A percentile compares a stretch with the other conserved stretches of the same genome.
Conservation (phyloP, 2,329 filamentous ascomycete genomes). For the Talaromyces rugulosus region DNA sequence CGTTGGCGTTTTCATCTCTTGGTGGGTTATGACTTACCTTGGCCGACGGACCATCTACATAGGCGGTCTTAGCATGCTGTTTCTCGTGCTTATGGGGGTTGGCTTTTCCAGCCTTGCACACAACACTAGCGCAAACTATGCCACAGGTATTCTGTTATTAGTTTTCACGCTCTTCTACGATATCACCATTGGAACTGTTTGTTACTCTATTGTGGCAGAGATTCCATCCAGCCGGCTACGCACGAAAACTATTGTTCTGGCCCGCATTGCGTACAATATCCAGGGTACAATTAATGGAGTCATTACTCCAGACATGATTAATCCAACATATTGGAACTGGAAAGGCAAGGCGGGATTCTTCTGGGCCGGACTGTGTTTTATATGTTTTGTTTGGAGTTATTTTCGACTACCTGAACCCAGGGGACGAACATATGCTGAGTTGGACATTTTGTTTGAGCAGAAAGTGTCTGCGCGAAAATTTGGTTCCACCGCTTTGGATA, state of each 20-base stretch:
- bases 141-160: slow-evolving; percentile 33
- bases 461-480: background rate
- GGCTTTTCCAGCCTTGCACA: slow-evolving; percentile 75
- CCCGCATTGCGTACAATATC: slow-evolving; percentile 74
- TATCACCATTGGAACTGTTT: slow-evolving; percentile 80
- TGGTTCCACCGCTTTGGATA: background rate
- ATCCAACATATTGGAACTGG: slow-evolving; percentile 71
- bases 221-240: slow-evolving; percentile 75
- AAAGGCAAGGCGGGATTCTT: background rate
- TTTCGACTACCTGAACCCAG: background rate
- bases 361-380: background rate
- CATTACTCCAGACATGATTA: slow-evolving; percentile 87
- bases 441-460: background rate
- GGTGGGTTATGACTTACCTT: slow-evolving; percentile 71
- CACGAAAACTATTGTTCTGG: slow-evolving; percentile 86
- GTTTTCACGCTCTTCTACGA: slow-evolving; percentile 58
- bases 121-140: background rate
- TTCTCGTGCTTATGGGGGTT: slow-evolving; percentile 71
- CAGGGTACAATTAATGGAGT: slow-evolving; percentile 77
- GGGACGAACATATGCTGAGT: background rate
- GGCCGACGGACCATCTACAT: slow-evolving; percentile 74
- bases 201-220: slow-evolving; percentile 83
- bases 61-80: slow-evolving; percentile 70
- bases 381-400: background rate
- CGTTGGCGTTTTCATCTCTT: slow-evolving; percentile 74